Evolutionary conservation across 148 eudicot genomes (phyloP).

Genomic region (Fagopyrum esculentum): DNA sequence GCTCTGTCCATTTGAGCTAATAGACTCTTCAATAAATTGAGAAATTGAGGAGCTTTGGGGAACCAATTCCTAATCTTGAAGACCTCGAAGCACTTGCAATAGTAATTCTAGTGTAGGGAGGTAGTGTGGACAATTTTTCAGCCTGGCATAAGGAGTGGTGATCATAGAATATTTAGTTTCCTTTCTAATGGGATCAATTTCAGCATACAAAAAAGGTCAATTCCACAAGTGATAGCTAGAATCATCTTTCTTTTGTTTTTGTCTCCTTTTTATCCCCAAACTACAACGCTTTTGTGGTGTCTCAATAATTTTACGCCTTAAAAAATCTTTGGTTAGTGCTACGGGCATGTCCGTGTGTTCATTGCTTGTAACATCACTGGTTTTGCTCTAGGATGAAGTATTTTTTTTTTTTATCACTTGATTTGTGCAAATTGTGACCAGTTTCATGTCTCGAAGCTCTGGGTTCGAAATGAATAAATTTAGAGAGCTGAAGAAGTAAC

Average conservation of each 20-base stretch:
- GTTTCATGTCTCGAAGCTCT: neutral
- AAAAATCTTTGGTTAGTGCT: neutral
- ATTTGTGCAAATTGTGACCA: neutral
- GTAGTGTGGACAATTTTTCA: neutral
- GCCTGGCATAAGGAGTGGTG: no score
- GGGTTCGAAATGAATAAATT: neutral
- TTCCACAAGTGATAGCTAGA: neutral
- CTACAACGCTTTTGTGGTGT: neutral
- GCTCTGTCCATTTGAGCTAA: constrained; percentile 15
- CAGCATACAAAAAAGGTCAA: neutral
- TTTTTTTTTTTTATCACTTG: neutral
- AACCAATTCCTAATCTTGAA: neutral
- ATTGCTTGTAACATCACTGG: neutral
- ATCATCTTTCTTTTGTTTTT: neutral
- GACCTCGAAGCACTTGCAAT: neutral
- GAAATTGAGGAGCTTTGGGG: neutral
- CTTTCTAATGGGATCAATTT: no score
- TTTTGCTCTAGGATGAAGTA: neutral
- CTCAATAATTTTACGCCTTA: neutral
- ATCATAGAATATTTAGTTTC: no score
- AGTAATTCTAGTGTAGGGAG: neutral
- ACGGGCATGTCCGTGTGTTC: neutral
- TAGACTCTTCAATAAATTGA: neutral
- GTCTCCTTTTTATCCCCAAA: neutral
- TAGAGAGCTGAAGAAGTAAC: constrained; percentile 11